Conservation (phyloP, 2,329 filamentous ascomycete species). For the Trichoderma breve region DNA sequence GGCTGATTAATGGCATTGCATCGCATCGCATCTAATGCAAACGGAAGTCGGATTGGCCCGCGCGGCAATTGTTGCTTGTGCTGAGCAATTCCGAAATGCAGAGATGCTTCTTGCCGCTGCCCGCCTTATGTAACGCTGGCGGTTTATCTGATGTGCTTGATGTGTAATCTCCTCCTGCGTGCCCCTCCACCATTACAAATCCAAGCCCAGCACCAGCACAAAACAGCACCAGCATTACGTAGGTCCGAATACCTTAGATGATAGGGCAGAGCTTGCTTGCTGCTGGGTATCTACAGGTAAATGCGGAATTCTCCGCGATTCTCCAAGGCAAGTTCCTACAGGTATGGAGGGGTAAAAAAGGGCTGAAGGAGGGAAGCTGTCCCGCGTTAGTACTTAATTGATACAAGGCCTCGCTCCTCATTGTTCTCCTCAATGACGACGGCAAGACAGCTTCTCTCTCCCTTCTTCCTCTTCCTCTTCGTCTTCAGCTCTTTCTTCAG, state of each 20-base stretch:
- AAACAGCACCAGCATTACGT: neutral
- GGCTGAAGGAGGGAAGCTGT: neutral
- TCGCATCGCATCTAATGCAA: neutral
- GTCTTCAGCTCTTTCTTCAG: neutral
- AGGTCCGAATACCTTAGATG: neutral
- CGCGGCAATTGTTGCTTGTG: neutral
- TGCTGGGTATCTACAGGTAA: neutral
- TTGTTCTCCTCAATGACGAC: neutral
- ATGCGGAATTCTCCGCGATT: neutral
- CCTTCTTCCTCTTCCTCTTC: neutral
- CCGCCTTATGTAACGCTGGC: neutral
- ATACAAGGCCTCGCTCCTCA: neutral
- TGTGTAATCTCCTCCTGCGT: neutral
- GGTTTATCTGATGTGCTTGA: neutral
- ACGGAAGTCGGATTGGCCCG: neutral
- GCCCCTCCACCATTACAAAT: conserved; percentile 1
- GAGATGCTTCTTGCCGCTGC: neutral
- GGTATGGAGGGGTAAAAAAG: neutral
- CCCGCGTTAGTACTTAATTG: neutral
- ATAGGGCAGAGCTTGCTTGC: neutral
- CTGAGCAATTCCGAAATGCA: neutral
- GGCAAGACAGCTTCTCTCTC: neutral
- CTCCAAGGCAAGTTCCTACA: neutral
- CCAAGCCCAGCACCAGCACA: neutral
- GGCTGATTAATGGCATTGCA: neutral